Base-by-base conservation (phyloP, 2,329 filamentous ascomycete species). In the Emericellopsis cladophorae region DNA sequence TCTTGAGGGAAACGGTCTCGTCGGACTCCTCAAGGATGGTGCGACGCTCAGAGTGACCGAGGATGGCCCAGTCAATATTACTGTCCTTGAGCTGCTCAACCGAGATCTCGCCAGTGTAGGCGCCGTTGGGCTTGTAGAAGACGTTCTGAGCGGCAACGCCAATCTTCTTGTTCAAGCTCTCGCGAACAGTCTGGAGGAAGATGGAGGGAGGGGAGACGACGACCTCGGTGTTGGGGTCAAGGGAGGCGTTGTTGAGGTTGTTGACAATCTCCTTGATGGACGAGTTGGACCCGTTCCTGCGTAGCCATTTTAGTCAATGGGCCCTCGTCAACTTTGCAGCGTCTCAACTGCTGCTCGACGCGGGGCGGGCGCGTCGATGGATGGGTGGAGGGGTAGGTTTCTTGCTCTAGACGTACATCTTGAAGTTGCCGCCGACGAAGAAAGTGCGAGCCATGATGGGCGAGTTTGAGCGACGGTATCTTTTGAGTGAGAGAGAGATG, bases 381-480 rank as follows among this genome's bases (percentile, higher is more conserved):
- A 43, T 42, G 42, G 40, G 42, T 50, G 37, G 36, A 41, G 43
- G 43, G 43, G 40, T 41, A 29, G 26, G 12, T 29, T 29, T 9
- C 12, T 12, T 12, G 26, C 26, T 29, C 26, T 9, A 12, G 49
- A 53, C 75, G 61, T 70, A 94, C 89, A 96, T 96, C 78, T 98
- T 96, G 74, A 96, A 96, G 82, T 98, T 98, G 62, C 89, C 89
- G 66, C 89, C 89, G 65, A 95, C 85, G 66, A 95, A 94, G 76
- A 94, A 95, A 74, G 88, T 84, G 74, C 88, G 88, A 76, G 81
- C 76, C 88, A 94, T 95, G 57, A 59, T 86, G 76, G 68, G 40
- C 40, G 22, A 37, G 14, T 41, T 15, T 18, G 32, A 31, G 33
- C 16, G 32, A 12, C 8, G 24, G 24, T 24, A 26, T 26, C 22